Base-by-base conservation (phyloP, 129 eudicot genomes). In the Cynara cardunculus region DNA sequence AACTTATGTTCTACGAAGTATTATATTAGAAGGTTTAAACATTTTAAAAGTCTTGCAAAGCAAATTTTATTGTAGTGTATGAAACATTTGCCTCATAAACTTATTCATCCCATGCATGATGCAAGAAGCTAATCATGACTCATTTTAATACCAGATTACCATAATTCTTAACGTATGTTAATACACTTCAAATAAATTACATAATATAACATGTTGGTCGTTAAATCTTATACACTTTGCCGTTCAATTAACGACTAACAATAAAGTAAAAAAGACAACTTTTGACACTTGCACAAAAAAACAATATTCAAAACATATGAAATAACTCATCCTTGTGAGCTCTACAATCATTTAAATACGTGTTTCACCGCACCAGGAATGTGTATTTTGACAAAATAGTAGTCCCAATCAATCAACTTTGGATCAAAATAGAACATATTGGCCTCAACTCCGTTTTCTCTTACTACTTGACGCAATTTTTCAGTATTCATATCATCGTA, bases 401-500 rank as follows among this genome's bases (percentile, higher is more conserved):
- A 91, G 2, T 78, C 91, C 99, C 97, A 95, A 72, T 89, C 72
- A 7, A 95, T 84, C 28, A 62, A 11, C 81, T 87, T 92, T 16
- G 97, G 94, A 76, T 95, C 97, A 81, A 95, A 92, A 73, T 90
- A 88, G 86, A 95, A 90, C n/a, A 83, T 69, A 16, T 83, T 49
- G 0, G 77, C 82, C 31, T 94, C 97, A 19, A 28, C 83, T 9
- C 76, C 88, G 16, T 87, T 82, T 28, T 88, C 83, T 73, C 53
- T 87, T 64, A 90, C 85, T 26, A 85, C 79, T 67, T 75, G 88
- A 31, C 94, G 89, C 31, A 95, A 78, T 68, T 88, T 92, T 62
- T 89, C 90, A 0, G 94, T 90, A 85, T 95, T 95, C 82, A 84
- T 86, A 68, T 95, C 99, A 56, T 95, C 97, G n/a, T 65, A 95